Evolutionary conservation across 441 rosid species (phyloP).

Genomic region (Theobroma grandiflorum): DNA sequence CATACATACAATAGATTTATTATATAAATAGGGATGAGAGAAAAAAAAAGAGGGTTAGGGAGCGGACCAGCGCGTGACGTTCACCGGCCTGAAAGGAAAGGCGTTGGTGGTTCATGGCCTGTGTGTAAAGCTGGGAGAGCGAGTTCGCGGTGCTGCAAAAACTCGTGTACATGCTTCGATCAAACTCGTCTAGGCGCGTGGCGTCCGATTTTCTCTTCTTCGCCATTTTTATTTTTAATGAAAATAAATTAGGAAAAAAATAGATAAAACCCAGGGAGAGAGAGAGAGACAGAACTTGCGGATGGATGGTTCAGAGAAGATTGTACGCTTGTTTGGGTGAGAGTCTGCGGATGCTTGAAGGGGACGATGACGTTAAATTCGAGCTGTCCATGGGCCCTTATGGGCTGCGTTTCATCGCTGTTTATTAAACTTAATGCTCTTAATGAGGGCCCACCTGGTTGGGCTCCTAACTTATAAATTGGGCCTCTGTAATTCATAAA

Average conservation of each 20-base stretch:
- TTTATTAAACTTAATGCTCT: not conserved
- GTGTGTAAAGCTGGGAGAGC: conserved; percentile 74
- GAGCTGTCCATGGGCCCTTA: conserved; percentile 4
- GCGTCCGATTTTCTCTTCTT: conserved; percentile 75
- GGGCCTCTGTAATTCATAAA: no score
- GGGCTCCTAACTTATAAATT: no score
- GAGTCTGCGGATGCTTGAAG: not conserved
- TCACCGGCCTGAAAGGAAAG: conserved; percentile 79
- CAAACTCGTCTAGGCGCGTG: conserved; percentile 69
- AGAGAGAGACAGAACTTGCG: not conserved
- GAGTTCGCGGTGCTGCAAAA: conserved; percentile 78
- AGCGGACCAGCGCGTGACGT: conserved; percentile 62
- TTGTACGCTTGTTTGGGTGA: not conserved
- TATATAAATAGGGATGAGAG: not conserved
- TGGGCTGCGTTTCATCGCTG: not conserved
- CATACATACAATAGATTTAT: not conserved
- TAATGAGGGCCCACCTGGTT: no score
- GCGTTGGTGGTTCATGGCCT: conserved; percentile 76
- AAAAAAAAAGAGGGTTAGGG: not conserved
- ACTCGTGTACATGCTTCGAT: conserved; percentile 66
- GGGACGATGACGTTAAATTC: not conserved
- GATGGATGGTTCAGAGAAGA: not conserved
- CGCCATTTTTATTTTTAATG: conserved; percentile 41
- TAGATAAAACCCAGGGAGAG: conserved; percentile 24
- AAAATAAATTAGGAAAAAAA: conserved; percentile 7